Evolutionary conservation across 306 rosid species (phyloP).

Genomic region (Corylus americana): DNA sequence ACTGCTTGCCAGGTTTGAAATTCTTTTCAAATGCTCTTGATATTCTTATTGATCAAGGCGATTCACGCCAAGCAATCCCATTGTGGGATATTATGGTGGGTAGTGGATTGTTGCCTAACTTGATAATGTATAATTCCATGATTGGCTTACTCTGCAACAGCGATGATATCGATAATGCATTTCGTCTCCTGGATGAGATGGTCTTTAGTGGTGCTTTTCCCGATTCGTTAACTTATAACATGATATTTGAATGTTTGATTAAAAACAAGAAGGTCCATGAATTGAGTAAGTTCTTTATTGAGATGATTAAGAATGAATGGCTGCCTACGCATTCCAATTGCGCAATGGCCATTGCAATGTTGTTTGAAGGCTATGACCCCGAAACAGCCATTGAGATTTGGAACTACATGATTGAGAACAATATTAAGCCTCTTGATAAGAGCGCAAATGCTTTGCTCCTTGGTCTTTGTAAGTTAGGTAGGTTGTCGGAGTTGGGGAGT

Average conservation of each 20-base stretch:
- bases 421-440: conserved; percentile 47
- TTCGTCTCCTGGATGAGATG: conserved; percentile 63
- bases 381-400: conserved; percentile 66
- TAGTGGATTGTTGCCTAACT: conserved; percentile 48
- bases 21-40: conserved; percentile 60
- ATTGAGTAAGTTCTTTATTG: conserved; percentile 48
- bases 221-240: conserved; percentile 59
- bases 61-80: conserved; percentile 39
- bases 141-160: conserved; percentile 60
- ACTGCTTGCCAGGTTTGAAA: conserved; percentile 66
- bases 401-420: conserved; percentile 57
- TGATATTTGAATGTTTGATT: conserved; percentile 67
- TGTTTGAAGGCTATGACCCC: conserved; percentile 63
- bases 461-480: conserved; percentile 54
- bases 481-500: conserved; percentile 56
- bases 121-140: conserved; percentile 65
- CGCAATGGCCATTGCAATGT: conserved; percentile 55
- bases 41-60: conserved; percentile 45
- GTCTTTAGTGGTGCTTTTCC: conserved; percentile 61
- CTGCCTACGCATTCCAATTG: conserved; percentile 49
- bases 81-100: conserved; percentile 64
- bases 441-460: conserved; percentile 64
- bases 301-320: conserved; percentile 77
- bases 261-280: conserved; percentile 48
- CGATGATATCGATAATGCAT: conserved; percentile 39